These are phyloP conservation scores for Lasiosphaeriaceae sp. DNA, from an alignment of 495 filamentous ascomycete genomes.

Conservation along the genomic window DNA sequence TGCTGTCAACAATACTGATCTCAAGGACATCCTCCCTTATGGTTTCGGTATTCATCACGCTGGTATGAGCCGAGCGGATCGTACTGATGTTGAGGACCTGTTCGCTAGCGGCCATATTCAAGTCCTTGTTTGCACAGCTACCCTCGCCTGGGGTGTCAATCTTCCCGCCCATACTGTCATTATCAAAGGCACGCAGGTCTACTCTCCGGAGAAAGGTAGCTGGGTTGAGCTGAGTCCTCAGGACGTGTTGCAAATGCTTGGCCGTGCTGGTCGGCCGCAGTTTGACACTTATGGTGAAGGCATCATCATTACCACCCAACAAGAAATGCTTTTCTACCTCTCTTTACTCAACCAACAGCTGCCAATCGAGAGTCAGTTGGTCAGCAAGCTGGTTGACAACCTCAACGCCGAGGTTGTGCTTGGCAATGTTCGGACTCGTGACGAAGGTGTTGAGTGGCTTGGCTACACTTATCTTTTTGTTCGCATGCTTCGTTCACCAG, in stretches of 20 bases:
- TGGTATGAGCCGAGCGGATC: conserved; percentile 88
- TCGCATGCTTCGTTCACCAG: conserved; percentile 93
- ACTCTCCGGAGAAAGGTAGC: conserved; percentile 96
- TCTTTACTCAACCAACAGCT: conserved; percentile 95
- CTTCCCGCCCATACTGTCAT: conserved; percentile 92
- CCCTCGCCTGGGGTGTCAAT: conserved; percentile 94
- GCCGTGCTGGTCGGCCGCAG: conserved; percentile 91
- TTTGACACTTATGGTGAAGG: conserved; percentile 97
- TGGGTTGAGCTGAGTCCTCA: conserved; percentile 98
- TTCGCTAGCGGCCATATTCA: conserved; percentile 89
- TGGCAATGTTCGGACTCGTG: conserved; percentile 86
- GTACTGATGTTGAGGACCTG: conserved; percentile 90
- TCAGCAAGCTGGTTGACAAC: conserved; percentile 91
- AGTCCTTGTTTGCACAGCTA: conserved; percentile 95
- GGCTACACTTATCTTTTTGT: conserved; percentile 98
- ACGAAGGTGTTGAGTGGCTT: conserved; percentile 97
- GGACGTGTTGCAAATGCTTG: conserved; percentile 98
- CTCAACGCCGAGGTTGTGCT: conserved; percentile 96
- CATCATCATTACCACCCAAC: conserved; percentile 95
- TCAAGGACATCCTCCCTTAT: conserved; percentile 94
- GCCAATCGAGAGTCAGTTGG: conserved; percentile 94
- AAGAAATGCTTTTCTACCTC: conserved; percentile 93
- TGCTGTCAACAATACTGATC: conserved; percentile 73
- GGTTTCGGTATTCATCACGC: conserved; percentile 98
- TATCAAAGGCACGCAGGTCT: conserved; percentile 96